These are phyloP conservation scores for Panaeolus papilionaceus DNA, from an alignment of 768 basidiomycete genomes.

Conservation along the genomic window DNA sequence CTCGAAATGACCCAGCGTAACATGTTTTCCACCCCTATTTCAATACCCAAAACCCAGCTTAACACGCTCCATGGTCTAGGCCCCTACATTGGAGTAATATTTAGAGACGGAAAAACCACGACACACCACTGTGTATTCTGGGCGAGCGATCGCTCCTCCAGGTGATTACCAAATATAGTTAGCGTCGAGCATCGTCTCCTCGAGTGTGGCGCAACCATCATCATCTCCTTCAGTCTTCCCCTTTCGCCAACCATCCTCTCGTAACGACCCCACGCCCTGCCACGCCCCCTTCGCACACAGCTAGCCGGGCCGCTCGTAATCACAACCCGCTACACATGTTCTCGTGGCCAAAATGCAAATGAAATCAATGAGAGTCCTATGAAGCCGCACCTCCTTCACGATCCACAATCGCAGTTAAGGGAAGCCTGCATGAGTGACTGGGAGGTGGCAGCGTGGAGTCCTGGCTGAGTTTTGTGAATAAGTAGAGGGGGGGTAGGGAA, in stretches of 20 bases:
- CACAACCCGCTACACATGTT: background rate
- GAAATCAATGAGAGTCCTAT: background rate
- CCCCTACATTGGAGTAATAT: background rate
- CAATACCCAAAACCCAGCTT: too few relatives aligned
- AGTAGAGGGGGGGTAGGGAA: background rate
- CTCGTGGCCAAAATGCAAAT: background rate
- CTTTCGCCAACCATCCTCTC: background rate
- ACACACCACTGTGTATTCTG: background rate
- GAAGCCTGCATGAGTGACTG: background rate
- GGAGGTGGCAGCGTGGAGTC: background rate
- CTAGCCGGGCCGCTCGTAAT: slow-evolving; percentile 1
- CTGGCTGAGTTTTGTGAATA: background rate
- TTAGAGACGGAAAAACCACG: background rate
- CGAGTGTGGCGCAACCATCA: background rate
- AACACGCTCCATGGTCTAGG: background rate
- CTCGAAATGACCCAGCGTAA: too few relatives aligned
- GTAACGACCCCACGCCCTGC: background rate
- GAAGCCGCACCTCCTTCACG: slow-evolving; percentile 1
- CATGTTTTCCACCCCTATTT: too few relatives aligned
- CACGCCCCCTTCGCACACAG: background rate
- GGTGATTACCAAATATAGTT: background rate
- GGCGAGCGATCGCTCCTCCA: background rate
- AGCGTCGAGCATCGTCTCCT: background rate
- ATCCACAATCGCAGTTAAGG: slow-evolving; percentile 4
- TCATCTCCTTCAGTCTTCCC: background rate